Percentiles rank a stretch among this genome's conserved stretches.
Evolutionary conservation across 2,329 filamentous ascomycete species (phyloP).

Genomic region (Leptosphaerulina australis): DNA sequence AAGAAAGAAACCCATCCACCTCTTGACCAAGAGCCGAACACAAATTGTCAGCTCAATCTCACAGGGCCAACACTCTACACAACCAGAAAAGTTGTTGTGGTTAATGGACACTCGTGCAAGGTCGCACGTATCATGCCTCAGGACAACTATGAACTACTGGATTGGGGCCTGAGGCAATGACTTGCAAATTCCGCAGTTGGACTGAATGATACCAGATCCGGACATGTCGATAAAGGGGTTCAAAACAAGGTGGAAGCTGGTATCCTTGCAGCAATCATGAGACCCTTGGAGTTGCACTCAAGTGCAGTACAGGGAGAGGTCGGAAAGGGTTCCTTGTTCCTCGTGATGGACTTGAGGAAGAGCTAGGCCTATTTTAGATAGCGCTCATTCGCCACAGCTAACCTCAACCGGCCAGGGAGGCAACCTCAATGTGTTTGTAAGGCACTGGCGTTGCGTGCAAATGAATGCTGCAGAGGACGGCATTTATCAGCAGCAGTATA

Average conservation of each 20-base stretch:
- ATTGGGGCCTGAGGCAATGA: not conserved
- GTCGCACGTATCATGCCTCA: not conserved
- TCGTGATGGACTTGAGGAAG: no score
- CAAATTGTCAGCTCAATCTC: no score
- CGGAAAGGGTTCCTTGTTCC: not conserved
- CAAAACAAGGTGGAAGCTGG: not conserved
- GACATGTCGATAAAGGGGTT: conserved; percentile 8
- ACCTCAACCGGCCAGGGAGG: conserved; percentile 4
- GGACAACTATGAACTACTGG: not conserved
- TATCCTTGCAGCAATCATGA: conserved; percentile 9
- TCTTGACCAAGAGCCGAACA: no score
- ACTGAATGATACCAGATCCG: not conserved
- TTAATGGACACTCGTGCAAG: not conserved
- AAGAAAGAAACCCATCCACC: no score
- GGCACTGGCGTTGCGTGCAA: conserved; percentile 2
- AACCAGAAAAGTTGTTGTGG: not conserved
- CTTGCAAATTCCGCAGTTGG: not conserved
- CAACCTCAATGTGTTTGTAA: conserved; percentile 1
- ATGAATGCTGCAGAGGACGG: not conserved
- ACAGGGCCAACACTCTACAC: no score
- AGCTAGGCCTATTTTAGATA: not conserved
- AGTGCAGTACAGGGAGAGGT: not conserved
- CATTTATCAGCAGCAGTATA: not conserved
- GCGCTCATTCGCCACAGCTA: conserved; percentile 7
- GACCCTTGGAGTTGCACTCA: conserved; percentile 5